Evolutionary conservation across 768 basidiomycete species (phyloP), one percentile per base, ranked within the genome.

Genomic region (Lactifluus pinguis): DNA sequence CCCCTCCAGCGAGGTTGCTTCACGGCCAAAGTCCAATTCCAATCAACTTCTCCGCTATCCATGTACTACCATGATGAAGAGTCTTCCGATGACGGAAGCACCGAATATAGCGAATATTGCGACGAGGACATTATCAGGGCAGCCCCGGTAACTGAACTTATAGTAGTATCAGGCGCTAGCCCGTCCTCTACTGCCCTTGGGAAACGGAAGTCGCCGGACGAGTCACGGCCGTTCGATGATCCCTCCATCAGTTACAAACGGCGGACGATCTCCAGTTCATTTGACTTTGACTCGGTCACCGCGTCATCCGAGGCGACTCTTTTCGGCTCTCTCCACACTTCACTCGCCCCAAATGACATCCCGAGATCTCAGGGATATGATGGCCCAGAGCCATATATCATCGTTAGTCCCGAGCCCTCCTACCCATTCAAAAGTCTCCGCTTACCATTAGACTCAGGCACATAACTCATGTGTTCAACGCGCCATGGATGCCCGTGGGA

Each of bases 191-290:
- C 25, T 21, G n/a, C 39, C 2, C 50, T 56, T 15, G 60, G 60
- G 11, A 61, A 61, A 53, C 60, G 60, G 25, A 61, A 57, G 42
- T 39, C 50, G 6, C 60, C 44, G 14, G 60, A 61, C 8, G 60
- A 38, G 17, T 34, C 5, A 9, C 21, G 15, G 11, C n/a, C 14
- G 14, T 25, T 19, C 13, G 14, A 17, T 5, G 19, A 29, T 29
- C 44, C 36, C 34, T 47, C 44, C 6, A 29, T 50, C 7, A 21
- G 38, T 2, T 57, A 57, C 55, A 61, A 45, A 39, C 47, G 32
- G 45, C 55, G 36, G n/a, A 47, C 44, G 5, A 21, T 48, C 25
- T 45, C 36, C 30, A 38, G 17, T 53, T 19, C 39, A 17, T 3
- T 47, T 5, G 51, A 59, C 6, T 6, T n/a, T 30, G 58, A 48